These are phyloP conservation scores for Arthrinium puccinioides DNA, from an alignment of 2,329 filamentous ascomycete genomes.

Conservation along the genomic window DNA sequence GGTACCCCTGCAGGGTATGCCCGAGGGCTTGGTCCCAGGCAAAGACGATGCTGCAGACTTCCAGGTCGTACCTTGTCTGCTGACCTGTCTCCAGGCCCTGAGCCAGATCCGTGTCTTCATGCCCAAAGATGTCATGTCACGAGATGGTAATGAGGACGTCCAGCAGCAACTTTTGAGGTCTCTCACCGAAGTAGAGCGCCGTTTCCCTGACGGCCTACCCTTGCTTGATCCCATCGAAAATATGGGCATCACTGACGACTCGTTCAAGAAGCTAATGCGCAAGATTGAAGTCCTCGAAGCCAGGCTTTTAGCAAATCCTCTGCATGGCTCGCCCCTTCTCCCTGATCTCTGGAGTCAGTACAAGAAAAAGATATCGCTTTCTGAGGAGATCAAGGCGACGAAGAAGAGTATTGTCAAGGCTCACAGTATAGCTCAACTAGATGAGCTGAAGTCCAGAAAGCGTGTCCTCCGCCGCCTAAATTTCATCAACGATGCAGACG, in stretches of 20 bases:
- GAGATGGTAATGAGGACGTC: conserved; percentile 59
- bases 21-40: conserved; percentile 55
- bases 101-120: conserved; percentile 79
- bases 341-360: conserved; percentile 84
- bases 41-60: conserved; percentile 62
- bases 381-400: conserved; percentile 74
- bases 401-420: conserved; percentile 84
- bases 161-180: conserved; percentile 60
- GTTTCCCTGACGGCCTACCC: conserved; percentile 89
- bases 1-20: conserved; percentile 40
- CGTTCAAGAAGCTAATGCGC: conserved; percentile 84
- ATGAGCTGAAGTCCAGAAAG: conserved; percentile 94
- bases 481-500: conserved; percentile 92
- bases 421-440: conserved; percentile 83
- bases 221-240: conserved; percentile 90
- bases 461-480: conserved; percentile 87
- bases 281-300: conserved; percentile 98
- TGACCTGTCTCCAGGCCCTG: conserved; percentile 79
- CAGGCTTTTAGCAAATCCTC: conserved; percentile 76
- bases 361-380: conserved; percentile 67
- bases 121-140: conserved; percentile 64
- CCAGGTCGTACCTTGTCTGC: conserved; percentile 78
- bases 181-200: conserved; percentile 71
- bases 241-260: conserved; percentile 88
- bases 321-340: conserved; percentile 83